phyloP scores from a whole-genome alignment of 805 yeast genomes.

The Ogataea henricii region DNA sequence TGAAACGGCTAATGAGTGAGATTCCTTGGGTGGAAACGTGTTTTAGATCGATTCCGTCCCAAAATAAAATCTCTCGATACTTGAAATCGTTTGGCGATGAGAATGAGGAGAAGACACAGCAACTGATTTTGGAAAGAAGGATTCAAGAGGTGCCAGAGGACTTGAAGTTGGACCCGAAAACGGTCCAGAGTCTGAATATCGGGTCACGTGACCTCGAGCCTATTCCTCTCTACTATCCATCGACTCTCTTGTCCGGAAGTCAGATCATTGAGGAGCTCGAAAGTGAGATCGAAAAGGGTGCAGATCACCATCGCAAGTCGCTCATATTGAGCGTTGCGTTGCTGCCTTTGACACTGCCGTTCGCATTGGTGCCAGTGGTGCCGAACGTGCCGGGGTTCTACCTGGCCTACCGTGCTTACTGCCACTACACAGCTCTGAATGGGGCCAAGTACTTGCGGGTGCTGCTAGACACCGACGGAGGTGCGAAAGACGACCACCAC shows the following conservation, averaged over 20 bases:
- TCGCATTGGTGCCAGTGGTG: conserved; percentile 78
- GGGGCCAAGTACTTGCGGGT: conserved; percentile 72
- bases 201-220: conserved; percentile 33
- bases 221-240: conserved; percentile 56
- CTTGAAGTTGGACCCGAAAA: conserved; percentile 12
- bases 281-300: conserved; percentile 45
- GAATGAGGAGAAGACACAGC: conserved; percentile 8
- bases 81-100: conserved; percentile 33
- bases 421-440: conserved; percentile 74
- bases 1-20: conserved; percentile 54
- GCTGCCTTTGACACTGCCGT: conserved; percentile 77
- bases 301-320: conserved; percentile 55
- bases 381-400: conserved; percentile 95
- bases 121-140: neutral
- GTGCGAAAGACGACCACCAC: conserved; percentile 27
- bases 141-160: neutral
- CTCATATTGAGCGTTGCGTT: conserved; percentile 55
- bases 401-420: conserved; percentile 75
- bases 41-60: conserved; percentile 74
- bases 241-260: conserved; percentile 32
- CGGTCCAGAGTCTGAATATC: conserved; percentile 12
- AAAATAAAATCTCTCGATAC: conserved; percentile 55
- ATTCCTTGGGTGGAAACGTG: conserved; percentile 83
- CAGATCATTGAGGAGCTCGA: conserved; percentile 42
- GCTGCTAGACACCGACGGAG: conserved; percentile 45